These are phyloP conservation scores for Lodderomyces metapsilosis DNA, from an alignment of 1,139 yeast genomes.

Conservation along the genomic window DNA sequence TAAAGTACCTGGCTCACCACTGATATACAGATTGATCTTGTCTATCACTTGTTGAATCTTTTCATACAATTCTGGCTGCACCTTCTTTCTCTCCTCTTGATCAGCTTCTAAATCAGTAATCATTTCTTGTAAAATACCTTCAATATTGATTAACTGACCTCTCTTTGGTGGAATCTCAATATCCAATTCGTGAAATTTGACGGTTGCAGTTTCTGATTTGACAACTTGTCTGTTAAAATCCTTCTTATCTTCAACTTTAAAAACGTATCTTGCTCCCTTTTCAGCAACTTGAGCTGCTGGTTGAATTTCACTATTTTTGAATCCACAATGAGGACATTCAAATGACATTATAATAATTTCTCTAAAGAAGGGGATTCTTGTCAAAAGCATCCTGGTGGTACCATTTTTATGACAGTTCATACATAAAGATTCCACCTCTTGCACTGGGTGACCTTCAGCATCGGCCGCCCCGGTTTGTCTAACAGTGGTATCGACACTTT, in stretches of 20 bases:
- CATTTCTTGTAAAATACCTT: conserved; percentile 84
- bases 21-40: conserved; percentile 56
- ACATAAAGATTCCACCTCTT: conserved; percentile 90
- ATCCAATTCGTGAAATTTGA: conserved; percentile 79
- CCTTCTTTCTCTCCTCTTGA: conserved; percentile 72
- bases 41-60: conserved; percentile 70
- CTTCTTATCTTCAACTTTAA: conserved; percentile 65
- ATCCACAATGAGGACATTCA: conserved; percentile 91
- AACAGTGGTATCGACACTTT: conserved; percentile 25
- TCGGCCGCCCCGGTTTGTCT: conserved; percentile 64
- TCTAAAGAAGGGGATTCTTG: conserved; percentile 87
- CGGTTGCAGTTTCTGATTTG: conserved; percentile 84
- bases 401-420: conserved; percentile 94
- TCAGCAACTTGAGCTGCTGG: conserved; percentile 89
- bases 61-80: conserved; percentile 71
- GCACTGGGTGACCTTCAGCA: conserved; percentile 94
- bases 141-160: conserved; percentile 90
- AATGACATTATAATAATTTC: conserved; percentile 95
- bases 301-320: conserved; percentile 89
- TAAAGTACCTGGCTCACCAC: conserved; percentile 63
- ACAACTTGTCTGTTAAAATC: conserved; percentile 91
- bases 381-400: conserved; percentile 74
- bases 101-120: conserved; percentile 76
- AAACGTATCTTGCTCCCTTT: conserved; percentile 74
- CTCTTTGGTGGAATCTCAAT: conserved; percentile 94